Evolutionary conservation across 495 filamentous ascomycete genomes (phyloP).

Genomic region (Collariella sp.): DNA sequence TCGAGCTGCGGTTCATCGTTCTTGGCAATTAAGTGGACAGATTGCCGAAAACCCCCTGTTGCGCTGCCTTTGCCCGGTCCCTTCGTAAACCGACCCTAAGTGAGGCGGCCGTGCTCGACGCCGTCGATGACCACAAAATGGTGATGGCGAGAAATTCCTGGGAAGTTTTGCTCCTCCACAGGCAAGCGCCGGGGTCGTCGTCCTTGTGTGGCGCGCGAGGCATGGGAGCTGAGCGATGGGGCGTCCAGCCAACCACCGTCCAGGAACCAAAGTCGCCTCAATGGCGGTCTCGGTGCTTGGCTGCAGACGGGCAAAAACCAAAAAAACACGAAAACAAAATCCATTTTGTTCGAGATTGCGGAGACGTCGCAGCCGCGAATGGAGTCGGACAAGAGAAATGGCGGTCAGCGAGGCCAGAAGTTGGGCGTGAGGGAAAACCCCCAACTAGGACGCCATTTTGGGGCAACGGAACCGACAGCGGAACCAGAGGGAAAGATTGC

Average conservation of each 20-base stretch:
- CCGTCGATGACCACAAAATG: not conserved
- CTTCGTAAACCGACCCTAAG: not conserved
- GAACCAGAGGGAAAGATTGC: too few relatives aligned
- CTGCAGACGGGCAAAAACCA: not conserved
- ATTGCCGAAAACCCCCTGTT: too few relatives aligned
- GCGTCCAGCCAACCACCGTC: slow-evolving; percentile 15
- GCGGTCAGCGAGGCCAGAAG: not conserved
- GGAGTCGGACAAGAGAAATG: not conserved
- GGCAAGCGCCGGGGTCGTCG: not conserved
- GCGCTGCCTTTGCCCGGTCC: not conserved
- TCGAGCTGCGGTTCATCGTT: too few relatives aligned
- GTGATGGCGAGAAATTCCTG: not conserved
- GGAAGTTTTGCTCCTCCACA: not conserved
- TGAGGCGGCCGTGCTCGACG: too few relatives aligned
- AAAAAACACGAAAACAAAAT: not conserved
- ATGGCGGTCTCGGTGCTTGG: slow-evolving; percentile 15
- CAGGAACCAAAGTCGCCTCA: slow-evolving; percentile 20
- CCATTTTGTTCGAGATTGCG: not conserved
- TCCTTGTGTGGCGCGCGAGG: not conserved
- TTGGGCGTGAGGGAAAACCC: not conserved
- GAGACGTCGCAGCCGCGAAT: not conserved
- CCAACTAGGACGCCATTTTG: not conserved
- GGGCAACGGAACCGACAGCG: too few relatives aligned
- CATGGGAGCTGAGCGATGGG: slow-evolving; percentile 13
- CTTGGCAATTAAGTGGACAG: too few relatives aligned